These are phyloP conservation scores for Hyaloscypha hepaticicola DNA, from an alignment of 495 filamentous ascomycete species.

Conservation along the genomic window DNA sequence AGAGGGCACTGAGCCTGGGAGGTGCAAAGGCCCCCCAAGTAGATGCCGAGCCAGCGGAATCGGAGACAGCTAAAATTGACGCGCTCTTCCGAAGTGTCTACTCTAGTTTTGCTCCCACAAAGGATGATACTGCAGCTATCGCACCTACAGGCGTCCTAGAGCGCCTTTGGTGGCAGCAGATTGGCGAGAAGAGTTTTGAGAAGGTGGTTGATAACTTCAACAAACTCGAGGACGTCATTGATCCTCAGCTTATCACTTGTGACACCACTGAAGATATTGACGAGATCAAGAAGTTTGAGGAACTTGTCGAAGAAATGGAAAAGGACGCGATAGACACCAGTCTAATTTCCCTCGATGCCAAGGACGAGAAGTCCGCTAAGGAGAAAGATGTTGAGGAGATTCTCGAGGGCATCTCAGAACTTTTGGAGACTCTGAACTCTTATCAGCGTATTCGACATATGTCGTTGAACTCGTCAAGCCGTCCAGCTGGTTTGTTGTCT, in stretches of 20 bases:
- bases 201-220: slow-evolving; percentile 46
- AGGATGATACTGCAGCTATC: slow-evolving; percentile 75
- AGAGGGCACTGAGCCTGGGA: slow-evolving; percentile 67
- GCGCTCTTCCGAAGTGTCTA: slow-evolving; percentile 78
- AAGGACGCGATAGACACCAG: slow-evolving; percentile 45
- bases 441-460: slow-evolving; percentile 81
- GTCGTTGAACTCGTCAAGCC: slow-evolving; percentile 50
- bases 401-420: slow-evolving; percentile 74
- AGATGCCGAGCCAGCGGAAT: slow-evolving; percentile 44
- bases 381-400: slow-evolving; percentile 71
- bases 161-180: slow-evolving; percentile 82
- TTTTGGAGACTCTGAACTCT: slow-evolving; percentile 81
- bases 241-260: slow-evolving; percentile 38
- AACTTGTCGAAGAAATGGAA: slow-evolving; percentile 23
- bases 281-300: slow-evolving; percentile 36
- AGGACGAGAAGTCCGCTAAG: slow-evolving; percentile 48
- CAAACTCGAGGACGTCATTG: slow-evolving; percentile 30
- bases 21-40: slow-evolving; percentile 53
- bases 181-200: slow-evolving; percentile 61
- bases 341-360: slow-evolving; percentile 41
- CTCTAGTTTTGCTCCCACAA: slow-evolving; percentile 82
- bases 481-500: slow-evolving; percentile 42
- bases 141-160: slow-evolving; percentile 68
- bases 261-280: slow-evolving; percentile 43
- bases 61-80: slow-evolving; percentile 64